A percentile compares a stretch with the other conserved stretches of the same genome.
These are phyloP conservation scores for Paracamarosporium sp. DNA, from an alignment of 2,329 filamentous ascomycete species.

Conservation along the genomic window DNA sequence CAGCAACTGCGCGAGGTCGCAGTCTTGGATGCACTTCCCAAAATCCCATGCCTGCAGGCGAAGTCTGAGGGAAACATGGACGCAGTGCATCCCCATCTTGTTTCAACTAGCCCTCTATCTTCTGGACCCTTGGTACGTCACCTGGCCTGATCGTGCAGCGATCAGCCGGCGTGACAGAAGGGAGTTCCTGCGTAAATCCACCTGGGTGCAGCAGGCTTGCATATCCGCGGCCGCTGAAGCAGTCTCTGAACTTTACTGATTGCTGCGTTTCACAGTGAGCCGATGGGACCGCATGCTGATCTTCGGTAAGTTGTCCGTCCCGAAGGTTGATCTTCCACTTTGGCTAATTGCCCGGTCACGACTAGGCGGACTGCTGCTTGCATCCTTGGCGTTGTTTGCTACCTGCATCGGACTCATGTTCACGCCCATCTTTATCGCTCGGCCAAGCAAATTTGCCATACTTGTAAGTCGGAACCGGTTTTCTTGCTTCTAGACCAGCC, in stretches of 20 bases:
- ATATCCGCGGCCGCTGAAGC: conserved; percentile 34
- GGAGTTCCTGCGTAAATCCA: conserved; percentile 52
- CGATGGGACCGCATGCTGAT: conserved; percentile 95
- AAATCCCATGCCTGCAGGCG: conserved; percentile 16
- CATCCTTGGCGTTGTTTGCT: conserved; percentile 88
- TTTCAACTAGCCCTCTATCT: conserved; percentile 19
- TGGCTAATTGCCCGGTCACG: conserved; percentile 31
- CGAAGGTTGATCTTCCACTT: neutral
- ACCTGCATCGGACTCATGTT: conserved; percentile 92
- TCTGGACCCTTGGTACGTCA: conserved; percentile 25
- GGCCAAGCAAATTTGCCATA: conserved; percentile 93
- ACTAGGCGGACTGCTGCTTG: conserved; percentile 88
- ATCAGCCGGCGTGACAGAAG: conserved; percentile 42
- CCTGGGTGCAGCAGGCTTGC: conserved; percentile 46
- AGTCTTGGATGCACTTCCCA: conserved; percentile 33
- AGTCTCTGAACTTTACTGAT: conserved; percentile 39
- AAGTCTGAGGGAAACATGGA: conserved; percentile 8
- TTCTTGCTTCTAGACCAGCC: conserved; percentile 22
- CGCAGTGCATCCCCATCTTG: conserved; percentile 27
- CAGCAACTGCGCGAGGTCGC: conserved; percentile 27
- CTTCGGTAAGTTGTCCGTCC: conserved; percentile 63
- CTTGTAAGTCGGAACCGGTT: conserved; percentile 72
- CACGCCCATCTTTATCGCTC: conserved; percentile 69
- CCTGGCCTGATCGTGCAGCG: conserved; percentile 32
- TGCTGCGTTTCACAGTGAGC: conserved; percentile 70